Base-by-base conservation (phyloP, 2,329 filamentous ascomycete genomes). In the Phyllosticta capitalensis region DNA sequence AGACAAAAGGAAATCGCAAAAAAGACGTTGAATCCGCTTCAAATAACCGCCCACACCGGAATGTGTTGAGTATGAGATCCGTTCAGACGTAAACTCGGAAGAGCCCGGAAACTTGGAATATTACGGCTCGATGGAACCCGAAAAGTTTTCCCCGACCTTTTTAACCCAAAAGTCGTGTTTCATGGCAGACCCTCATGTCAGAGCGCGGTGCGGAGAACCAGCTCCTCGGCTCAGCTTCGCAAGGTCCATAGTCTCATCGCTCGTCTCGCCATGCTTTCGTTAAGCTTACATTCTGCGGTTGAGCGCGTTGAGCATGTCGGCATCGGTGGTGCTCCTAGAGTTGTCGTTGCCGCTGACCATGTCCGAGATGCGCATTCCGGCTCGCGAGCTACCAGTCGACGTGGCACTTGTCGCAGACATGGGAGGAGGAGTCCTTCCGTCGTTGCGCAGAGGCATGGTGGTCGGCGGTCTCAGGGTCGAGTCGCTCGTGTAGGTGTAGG, bases 291-390 rank as follows among this genome's bases (percentile, higher is more conserved):
- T 63, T 20, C 71, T 69, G 61, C 71, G 69, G 61, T 74, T 74
- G 56, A 75, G 69, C 67, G 72, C 72, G 64, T 72, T 74, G 53
- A 76, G 69, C 74, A 76, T 76, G 60, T 71, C 69, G 51, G 71
- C 73, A 64, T 76, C 74, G 61, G 73, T 74, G 45, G 71, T 71
- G 66, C 71, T 76, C 64, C 74, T 67, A 60, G 66, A 67, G 45
- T 67, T 67, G 19, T 64, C 63, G 30, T 61, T 59, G n/a, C 62
- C 61, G 64, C 65, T 73, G 30, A 75, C 73, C 17, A 75, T 71
- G 53, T 74, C 71, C 61, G 70, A 74, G 66, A 74, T 75, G 61
- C 72, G 76, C 72, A 74, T 76, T 64, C 71, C 71, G 14, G 57
- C 52, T 54, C 57, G 54, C 28, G 57, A 59, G 24, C 57, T 45